A percentile compares a stretch with the other conserved stretches of the same genome.
Evolutionary conservation across 2,329 filamentous ascomycete genomes (phyloP).

Genomic region (Sclerotinia glacialis): DNA sequence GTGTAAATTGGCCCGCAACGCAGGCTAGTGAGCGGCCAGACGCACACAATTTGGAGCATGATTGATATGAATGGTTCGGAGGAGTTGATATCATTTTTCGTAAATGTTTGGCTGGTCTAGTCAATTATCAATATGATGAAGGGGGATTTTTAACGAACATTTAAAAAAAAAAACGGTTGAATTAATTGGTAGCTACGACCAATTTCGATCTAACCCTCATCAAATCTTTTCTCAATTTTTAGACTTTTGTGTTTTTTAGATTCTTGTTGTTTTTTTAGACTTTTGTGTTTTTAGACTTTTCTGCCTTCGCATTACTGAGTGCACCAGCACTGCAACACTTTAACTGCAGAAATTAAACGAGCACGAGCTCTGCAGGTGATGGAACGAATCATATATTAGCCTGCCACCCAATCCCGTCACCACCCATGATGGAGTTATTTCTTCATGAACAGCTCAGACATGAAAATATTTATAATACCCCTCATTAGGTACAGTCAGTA

Average conservation of each 20-base stretch:
- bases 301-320: background rate
- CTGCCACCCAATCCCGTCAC: conserved; percentile 1
- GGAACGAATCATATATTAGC: background rate
- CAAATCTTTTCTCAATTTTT: conserved; percentile 2
- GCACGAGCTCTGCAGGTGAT: background rate
- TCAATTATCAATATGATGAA: background rate
- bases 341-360: conserved; percentile 6
- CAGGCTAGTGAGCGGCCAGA: conserved; percentile 5
- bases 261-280: background rate
- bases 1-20: background rate
- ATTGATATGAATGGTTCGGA: conserved; percentile 4
- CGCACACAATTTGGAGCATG: conserved; percentile 1
- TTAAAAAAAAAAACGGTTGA: conserved; percentile 4
- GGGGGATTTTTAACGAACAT: background rate
- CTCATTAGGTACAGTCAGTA: conserved; percentile 18
- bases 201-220: background rate
- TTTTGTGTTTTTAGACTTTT: conserved; percentile 3
- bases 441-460: conserved; percentile 21
- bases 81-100: background rate
- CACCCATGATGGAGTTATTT: conserved; percentile 10
- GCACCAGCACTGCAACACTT: too few species aligned
- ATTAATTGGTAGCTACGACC: background rate
- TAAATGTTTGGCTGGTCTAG: background rate
- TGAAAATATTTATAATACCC: conserved; percentile 17
- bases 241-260: conserved; percentile 1